A percentile compares a stretch with the other conserved stretches of the same genome.
phyloP scores from a whole-genome alignment of 2,329 filamentous ascomycete species.

The Xylaria sp. region DNA sequence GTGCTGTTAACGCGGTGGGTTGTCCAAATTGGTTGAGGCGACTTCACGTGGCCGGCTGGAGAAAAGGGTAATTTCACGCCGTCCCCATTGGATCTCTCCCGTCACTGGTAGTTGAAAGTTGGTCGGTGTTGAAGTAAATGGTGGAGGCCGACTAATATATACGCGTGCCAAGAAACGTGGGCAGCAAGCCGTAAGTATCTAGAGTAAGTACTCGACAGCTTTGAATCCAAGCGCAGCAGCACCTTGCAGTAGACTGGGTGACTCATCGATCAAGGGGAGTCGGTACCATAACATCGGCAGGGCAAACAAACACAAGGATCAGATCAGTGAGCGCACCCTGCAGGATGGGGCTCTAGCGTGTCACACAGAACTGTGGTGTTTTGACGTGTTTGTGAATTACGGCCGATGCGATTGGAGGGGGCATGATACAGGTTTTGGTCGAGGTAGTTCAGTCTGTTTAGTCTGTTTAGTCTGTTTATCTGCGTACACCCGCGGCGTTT shows the following conservation, averaged over 20 bases:
- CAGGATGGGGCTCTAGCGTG: no score
- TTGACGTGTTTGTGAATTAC: background rate
- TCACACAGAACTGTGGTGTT: no score
- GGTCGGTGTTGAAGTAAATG: background rate
- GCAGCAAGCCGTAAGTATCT: slow-evolving; percentile 4
- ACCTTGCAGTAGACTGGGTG: no score
- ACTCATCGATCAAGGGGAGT: background rate
- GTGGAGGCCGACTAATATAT: slow-evolving; percentile 11
- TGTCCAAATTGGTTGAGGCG: background rate
- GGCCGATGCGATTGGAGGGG: background rate
- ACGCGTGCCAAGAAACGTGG: slow-evolving; percentile 18
- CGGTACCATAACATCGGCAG: no score
- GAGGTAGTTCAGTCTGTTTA: background rate
- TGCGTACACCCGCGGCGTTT: background rate
- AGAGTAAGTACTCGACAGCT: no score
- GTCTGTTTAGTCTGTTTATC: background rate
- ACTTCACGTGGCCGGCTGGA: no score
- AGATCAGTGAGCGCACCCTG: background rate
- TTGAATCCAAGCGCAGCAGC: no score
- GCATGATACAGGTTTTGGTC: background rate
- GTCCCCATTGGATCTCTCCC: background rate
- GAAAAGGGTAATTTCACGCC: no score
- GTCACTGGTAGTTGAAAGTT: background rate
- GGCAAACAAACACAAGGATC: background rate
- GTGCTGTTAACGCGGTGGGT: background rate